These are phyloP conservation scores for Thalassiosira oceanica DNA, from an alignment of 352 stramenopile species.

Conservation along the genomic window DNA sequence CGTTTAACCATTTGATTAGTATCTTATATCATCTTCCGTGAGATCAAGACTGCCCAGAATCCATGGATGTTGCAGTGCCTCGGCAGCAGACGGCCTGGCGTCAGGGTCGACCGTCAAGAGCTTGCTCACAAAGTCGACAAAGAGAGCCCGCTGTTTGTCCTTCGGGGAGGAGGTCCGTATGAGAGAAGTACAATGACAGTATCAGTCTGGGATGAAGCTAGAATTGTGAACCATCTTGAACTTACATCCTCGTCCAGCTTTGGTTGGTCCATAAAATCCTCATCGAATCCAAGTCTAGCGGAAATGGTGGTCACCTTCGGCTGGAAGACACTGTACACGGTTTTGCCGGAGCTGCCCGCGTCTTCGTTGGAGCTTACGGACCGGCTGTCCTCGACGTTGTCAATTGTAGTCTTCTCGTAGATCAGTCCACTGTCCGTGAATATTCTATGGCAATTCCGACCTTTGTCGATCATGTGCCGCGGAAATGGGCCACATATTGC, in stretches of 20 bases:
- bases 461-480: slow-evolving; percentile 75
- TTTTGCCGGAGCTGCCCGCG: slow-evolving; percentile 13
- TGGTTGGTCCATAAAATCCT: slow-evolving; percentile 57
- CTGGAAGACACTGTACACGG: slow-evolving; percentile 69
- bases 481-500: slow-evolving; percentile 79
- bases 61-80: slow-evolving; percentile 79
- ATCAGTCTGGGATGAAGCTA: neutral
- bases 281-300: slow-evolving; percentile 63
- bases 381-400: slow-evolving; percentile 37
- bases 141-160: slow-evolving; percentile 54
- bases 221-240: slow-evolving; percentile 6
- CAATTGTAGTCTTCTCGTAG: slow-evolving; percentile 74
- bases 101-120: slow-evolving; percentile 77
- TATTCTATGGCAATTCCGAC: slow-evolving; percentile 71
- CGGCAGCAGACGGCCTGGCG: slow-evolving; percentile 57
- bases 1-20: slow-evolving; percentile 25
- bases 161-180: slow-evolving; percentile 6
- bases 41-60: slow-evolving; percentile 71
- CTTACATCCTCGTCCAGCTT: slow-evolving; percentile 35
- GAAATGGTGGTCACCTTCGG: slow-evolving; percentile 69
- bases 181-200: neutral
- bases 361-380: slow-evolving; percentile 7
- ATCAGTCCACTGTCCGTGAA: slow-evolving; percentile 81
- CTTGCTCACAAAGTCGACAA: slow-evolving; percentile 76
- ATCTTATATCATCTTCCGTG: slow-evolving; percentile 73